phyloP scores from a whole-genome alignment of 1,139 yeast genomes.

The Pichia sp. region DNA sequence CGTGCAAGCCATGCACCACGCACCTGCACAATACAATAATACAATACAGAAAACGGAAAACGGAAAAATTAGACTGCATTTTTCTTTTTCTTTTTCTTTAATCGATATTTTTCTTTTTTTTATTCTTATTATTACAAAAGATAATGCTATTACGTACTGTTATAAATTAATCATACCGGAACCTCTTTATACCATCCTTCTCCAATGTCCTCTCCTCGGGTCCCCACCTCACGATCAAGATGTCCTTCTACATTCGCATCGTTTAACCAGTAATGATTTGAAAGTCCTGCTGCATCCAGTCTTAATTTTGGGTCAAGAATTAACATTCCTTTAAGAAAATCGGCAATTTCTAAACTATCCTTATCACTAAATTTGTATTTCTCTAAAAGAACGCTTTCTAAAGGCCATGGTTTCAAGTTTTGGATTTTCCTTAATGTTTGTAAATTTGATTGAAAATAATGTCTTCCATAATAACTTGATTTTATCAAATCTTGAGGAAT shows the following conservation, averaged over 20 bases:
- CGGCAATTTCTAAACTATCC: slow-evolving; percentile 51
- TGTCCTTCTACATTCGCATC: slow-evolving; percentile 58
- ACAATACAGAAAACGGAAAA: too few relatives aligned
- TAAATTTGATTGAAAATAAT: slow-evolving; percentile 51
- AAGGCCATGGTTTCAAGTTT: slow-evolving; percentile 62
- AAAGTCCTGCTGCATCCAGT: slow-evolving; percentile 78
- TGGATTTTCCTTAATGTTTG: slow-evolving; percentile 47
- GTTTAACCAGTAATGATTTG: slow-evolving; percentile 69
- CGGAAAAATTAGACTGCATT: too few relatives aligned
- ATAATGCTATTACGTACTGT: too few relatives aligned
- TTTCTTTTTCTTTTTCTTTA: too few relatives aligned
- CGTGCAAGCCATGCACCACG: too few relatives aligned
- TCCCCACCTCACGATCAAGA: slow-evolving; percentile 55
- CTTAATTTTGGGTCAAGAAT: slow-evolving; percentile 60
- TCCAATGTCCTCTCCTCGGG: slow-evolving; percentile 59
- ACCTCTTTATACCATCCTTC: slow-evolving; percentile 60
- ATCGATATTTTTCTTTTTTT: too few relatives aligned
- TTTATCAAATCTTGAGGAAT: slow-evolving; percentile 48
- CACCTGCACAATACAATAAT: too few relatives aligned
- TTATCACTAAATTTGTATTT: slow-evolving; percentile 59
- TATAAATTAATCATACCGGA: slow-evolving; percentile 6
- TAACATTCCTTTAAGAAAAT: slow-evolving; percentile 69
- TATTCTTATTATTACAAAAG: too few relatives aligned
- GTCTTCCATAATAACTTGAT: slow-evolving; percentile 47
- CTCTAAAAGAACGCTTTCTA: slow-evolving; percentile 58